A percentile compares a stretch with the other conserved stretches of the same genome.
Conservation (phyloP, 1,284 basidiomycete genomes). For the Mycena citricolor region DNA sequence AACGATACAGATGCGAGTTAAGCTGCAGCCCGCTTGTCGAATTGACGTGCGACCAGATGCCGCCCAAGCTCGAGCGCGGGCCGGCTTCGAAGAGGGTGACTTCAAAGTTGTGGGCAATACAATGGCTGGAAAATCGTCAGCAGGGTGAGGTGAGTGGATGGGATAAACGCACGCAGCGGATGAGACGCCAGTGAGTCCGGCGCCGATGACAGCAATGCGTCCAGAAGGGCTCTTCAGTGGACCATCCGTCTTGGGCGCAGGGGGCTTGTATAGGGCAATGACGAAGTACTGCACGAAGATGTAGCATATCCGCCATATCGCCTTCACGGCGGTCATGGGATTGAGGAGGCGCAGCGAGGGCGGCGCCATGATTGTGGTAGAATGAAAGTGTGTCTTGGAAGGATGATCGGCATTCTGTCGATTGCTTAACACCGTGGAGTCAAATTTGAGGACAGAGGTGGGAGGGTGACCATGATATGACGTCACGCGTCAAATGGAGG, state of each 20-base stretch:
- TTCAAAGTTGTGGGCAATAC: conserved; percentile 54
- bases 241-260: conserved; percentile 31
- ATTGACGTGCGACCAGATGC: conserved; percentile 66
- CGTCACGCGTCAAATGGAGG: conserved; percentile 15
- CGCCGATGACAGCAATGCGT: conserved; percentile 53
- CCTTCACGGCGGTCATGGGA: conserved; percentile 23
- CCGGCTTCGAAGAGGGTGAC: conserved; percentile 49
- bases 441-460: too few species aligned
- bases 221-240: conserved; percentile 33
- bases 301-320: conserved; percentile 37
- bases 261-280: conserved; percentile 43
- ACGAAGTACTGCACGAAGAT: conserved; percentile 38
- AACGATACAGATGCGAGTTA: conserved; percentile 58
- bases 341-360: conserved; percentile 17
- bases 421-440: too few species aligned
- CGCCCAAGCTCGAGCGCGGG: conserved; percentile 39
- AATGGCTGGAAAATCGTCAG: conserved; percentile 34
- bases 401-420: too few species aligned
- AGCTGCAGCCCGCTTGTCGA: conserved; percentile 60
- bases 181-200: conserved; percentile 48
- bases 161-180: conserved; percentile 45
- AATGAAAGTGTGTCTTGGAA: too few species aligned
- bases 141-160: conserved; percentile 1
- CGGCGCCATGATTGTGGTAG: conserved; percentile 8
- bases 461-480: conserved; percentile 4